Conservation (phyloP, 73 alveolate species). For the Symbiodinium pilosum region DNA sequence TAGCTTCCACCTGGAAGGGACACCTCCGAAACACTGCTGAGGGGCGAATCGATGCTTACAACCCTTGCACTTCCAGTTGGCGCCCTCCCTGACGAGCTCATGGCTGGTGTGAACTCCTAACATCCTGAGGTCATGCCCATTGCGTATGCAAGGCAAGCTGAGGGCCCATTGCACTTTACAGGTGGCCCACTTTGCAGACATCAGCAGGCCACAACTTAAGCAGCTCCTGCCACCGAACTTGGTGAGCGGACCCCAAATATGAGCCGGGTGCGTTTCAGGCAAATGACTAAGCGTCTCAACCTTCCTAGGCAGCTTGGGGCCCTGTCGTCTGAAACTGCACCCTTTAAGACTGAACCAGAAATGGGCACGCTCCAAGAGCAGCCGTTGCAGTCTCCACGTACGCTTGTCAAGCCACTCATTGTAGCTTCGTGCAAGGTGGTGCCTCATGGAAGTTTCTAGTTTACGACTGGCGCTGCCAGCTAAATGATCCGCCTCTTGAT, state of each 20-base stretch:
- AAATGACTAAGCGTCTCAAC: neutral
- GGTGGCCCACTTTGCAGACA: neutral
- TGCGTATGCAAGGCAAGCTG: neutral
- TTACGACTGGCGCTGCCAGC: neutral
- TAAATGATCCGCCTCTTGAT: neutral
- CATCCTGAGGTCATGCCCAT: neutral
- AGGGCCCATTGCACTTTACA: neutral
- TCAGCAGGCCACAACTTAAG: neutral
- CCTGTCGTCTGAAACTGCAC: neutral
- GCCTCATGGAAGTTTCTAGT: neutral
- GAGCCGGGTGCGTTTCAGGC: neutral
- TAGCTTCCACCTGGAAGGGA: neutral
- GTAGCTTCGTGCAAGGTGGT: neutral
- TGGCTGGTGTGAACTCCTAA: neutral
- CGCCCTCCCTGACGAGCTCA: neutral
- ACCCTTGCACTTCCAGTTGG: neutral
- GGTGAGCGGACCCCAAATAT: neutral
- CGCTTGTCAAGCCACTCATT: neutral
- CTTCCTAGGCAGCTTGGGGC: neutral
- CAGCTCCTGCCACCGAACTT: neutral
- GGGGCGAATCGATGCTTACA: neutral
- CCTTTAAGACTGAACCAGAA: neutral
- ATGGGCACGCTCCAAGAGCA: neutral
- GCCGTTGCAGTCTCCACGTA: neutral
- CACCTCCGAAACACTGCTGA: neutral